These are phyloP conservation scores for Rhododendron vialii DNA, from an alignment of 148 eudicot species.

Conservation along the genomic window DNA sequence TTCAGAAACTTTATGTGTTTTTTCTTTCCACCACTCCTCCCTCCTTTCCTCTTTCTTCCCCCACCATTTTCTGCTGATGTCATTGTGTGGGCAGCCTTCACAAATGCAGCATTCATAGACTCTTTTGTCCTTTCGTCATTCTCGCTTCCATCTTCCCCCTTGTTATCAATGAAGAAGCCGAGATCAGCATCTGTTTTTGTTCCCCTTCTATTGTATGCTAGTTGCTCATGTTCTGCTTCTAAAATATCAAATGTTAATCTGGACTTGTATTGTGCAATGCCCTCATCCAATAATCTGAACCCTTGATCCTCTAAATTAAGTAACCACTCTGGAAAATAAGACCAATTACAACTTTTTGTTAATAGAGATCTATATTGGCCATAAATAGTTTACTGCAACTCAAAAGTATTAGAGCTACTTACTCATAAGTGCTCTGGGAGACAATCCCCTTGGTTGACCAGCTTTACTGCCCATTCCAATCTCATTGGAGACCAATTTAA, in stretches of 20 bases:
- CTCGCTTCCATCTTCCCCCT: constrained; percentile 27
- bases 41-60: constrained; percentile 31
- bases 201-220: not conserved
- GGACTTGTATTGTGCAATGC: not conserved
- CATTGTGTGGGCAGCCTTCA: constrained; percentile 53
- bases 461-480: constrained; percentile 21
- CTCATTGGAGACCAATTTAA: constrained; percentile 35
- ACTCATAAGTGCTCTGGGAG: constrained; percentile 54
- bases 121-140: constrained; percentile 23
- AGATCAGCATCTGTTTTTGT: constrained; percentile 23
- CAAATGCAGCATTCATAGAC: constrained; percentile 34
- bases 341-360: not conserved
- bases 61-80: constrained; percentile 17
- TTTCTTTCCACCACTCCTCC: constrained; percentile 15
- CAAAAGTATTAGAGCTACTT: constrained; percentile 11
- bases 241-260: constrained; percentile 13
- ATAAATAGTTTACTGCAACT: not conserved
- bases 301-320: constrained; percentile 19
- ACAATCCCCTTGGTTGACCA: constrained; percentile 37
- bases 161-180: constrained; percentile 41
- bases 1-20: constrained; percentile 33
- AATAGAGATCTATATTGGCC: not conserved
- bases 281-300: constrained; percentile 14
- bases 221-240: constrained; percentile 7
- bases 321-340: constrained; percentile 44